Base-by-base conservation (phyloP, 495 filamentous ascomycete species). In the Penicillium pulvis region DNA sequence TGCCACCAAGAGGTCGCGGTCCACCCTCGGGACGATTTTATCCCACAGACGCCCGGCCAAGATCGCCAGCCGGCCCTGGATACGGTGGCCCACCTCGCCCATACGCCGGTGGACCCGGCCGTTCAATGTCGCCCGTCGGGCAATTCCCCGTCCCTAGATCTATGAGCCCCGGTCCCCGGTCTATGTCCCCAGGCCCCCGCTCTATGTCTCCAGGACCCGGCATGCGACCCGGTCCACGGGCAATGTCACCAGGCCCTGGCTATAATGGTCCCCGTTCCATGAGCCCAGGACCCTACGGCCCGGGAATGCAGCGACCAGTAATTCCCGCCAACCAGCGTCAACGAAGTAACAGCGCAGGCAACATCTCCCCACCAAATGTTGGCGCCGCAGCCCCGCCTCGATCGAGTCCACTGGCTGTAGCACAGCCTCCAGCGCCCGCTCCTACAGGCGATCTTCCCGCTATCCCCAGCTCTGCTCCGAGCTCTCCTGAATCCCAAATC, bases 331-430 rank as follows among this genome's bases (percentile, higher is more conserved):
- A 62, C 54, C 74, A 76, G 30, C 75, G 75, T n/a, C 67, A 72
- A 50, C 76, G 81, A 49, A 81, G 79, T 59, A 84, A 80, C 66
- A 82, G 80, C 50, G 78, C 81, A 8, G 75, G 80, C 20, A 78
- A 77, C 39, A 68, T 78, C 14, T 60, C 75, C 23, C 72, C 63
- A 33, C 75, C 68, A 20, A 76, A 78, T 63, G 68, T 83, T 44
- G 69, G 65, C 19, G 50, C 51, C 14, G 71, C 74, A 44, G 81
- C 72, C 48, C 82, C 84, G 47, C 79, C 83, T 1, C 83, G 83
- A 31, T 80, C 82, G 8, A 90, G 87, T 69, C 84, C 84, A 30
- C 56, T 80, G 39, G 69, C 74, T 17, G 70, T 67, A n/a, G 64
- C 72, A 4, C 64, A 70, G 26, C 74, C 62, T 36, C 70, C 72